Evolutionary conservation across 2,329 filamentous ascomycete species (phyloP), one percentile per base, ranked within the genome.

Genomic region (Aspergillus tanneri): DNA sequence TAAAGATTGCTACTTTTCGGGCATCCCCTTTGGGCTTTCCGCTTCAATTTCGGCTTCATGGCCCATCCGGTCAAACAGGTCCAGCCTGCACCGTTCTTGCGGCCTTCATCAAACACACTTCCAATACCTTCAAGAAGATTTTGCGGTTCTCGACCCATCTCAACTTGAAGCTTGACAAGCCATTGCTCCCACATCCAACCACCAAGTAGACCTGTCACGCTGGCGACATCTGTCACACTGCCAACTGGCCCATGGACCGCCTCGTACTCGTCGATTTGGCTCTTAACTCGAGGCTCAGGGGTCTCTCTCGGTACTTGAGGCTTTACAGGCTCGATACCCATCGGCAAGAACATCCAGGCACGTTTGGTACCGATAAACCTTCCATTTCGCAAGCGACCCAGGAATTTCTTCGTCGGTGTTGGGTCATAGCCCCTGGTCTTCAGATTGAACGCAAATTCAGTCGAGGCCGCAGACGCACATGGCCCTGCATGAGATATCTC

Each of bases 151-250:
- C 89, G 85, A 21, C 88, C 87, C 64, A 89, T 93, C 75, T 96
- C 91, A 72, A 86, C 81, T 73, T 93, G 88, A 61, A 92, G 80
- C 63, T 90, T 88, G 57, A 96, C 74, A 68, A 97, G 81, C 93
- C 93, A 99, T 67, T 89, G 87, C 79, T 99, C 93, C 92, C 91
- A 99, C 67, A 85, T 85, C 85, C 90, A 93, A 21, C 87, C 85
- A 4, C 90, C 93, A 1, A 92, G 83, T 32, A 97, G 73, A 16
- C 91, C 91, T 10, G 88, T 87, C 56, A 96, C 77, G 59, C 81
- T 84, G 2, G 88, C 88, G 11, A 85, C 82, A 63, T 84, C 82
- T 41, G 84, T 81, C 0, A 87, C 90, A 60, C 81, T 87, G 6
- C 87, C 87, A n/a, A 77, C 64, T 1, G 74, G 73, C 2, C 74